These are phyloP conservation scores for Hygrophila difformis DNA, from an alignment of 257 asterid species.

Conservation along the genomic window DNA sequence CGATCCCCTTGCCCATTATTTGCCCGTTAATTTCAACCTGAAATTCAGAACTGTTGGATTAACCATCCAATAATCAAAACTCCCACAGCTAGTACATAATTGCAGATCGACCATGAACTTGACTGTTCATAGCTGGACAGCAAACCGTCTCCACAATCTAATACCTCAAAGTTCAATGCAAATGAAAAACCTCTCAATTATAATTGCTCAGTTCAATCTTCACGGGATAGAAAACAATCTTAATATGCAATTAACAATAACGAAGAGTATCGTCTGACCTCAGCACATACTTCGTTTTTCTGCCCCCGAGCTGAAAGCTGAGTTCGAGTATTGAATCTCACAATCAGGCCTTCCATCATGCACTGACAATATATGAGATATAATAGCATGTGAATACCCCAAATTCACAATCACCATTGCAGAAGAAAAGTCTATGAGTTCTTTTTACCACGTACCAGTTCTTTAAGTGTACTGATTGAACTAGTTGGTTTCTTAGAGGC, in stretches of 20 bases:
- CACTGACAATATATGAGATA: slow-evolving; percentile 42
- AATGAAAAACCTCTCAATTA: too few species aligned
- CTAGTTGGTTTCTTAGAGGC: slow-evolving; percentile 53
- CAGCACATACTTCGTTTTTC: slow-evolving; percentile 71
- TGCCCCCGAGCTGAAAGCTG: slow-evolving; percentile 61
- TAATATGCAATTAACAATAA: background rate
- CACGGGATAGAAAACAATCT: too few species aligned
- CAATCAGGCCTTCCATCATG: slow-evolving; percentile 55
- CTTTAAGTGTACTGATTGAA: slow-evolving; percentile 65
- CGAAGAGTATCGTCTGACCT: slow-evolving; percentile 36
- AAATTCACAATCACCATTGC: background rate
- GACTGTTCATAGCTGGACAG: background rate
- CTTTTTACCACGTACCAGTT: slow-evolving; percentile 40
- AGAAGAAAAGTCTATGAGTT: background rate
- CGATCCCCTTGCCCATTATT: slow-evolving; percentile 78
- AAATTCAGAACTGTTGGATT: background rate
- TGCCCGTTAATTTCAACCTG: slow-evolving; percentile 92
- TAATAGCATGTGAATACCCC: background rate
- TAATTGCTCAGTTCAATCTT: too few species aligned
- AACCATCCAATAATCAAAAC: background rate
- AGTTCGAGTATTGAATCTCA: slow-evolving; percentile 76
- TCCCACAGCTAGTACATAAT: background rate
- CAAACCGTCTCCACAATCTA: too few species aligned
- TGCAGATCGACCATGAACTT: background rate
- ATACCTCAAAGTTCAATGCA: too few species aligned